Percentiles rank a stretch among this genome's conserved stretches.
phyloP scores from a whole-genome alignment of 1,284 basidiomycete species.

The Takashimella koratensis region DNA sequence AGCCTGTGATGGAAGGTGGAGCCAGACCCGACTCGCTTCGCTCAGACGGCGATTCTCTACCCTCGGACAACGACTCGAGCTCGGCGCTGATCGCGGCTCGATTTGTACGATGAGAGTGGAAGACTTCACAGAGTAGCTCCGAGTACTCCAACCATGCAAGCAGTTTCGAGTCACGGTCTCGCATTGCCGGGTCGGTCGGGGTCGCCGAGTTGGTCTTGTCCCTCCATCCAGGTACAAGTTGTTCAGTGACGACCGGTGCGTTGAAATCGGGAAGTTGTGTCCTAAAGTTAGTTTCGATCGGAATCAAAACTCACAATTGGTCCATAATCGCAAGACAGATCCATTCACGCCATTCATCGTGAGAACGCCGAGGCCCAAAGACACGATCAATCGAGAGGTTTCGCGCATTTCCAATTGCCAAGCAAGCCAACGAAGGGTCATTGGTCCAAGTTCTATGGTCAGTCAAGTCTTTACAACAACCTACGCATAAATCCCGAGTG shows the following conservation, averaged over 20 bases:
- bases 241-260: conserved; percentile 30
- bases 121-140: conserved; percentile 36
- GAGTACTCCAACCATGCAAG: conserved; percentile 48
- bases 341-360: conserved; percentile 48
- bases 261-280: conserved; percentile 30
- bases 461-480: conserved; percentile 8
- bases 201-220: conserved; percentile 26
- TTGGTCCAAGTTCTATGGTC: conserved; percentile 40
- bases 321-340: conserved; percentile 46
- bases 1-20: background rate
- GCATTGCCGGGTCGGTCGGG: conserved; percentile 30
- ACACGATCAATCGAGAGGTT: conserved; percentile 29
- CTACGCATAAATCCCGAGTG: conserved; percentile 41
- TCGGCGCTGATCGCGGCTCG: background rate
- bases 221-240: conserved; percentile 35
- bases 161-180: conserved; percentile 45
- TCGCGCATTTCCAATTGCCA: conserved; percentile 39
- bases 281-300: too few relatives aligned
- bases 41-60: background rate
- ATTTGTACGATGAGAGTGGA: background rate
- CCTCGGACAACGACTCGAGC: background rate
- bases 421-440: conserved; percentile 31
- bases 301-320: conserved; percentile 31
- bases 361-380: conserved; percentile 18
- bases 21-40: background rate